These are phyloP conservation scores for Naganishia kalamii DNA, from an alignment of 768 basidiomycete species.

Conservation along the genomic window DNA sequence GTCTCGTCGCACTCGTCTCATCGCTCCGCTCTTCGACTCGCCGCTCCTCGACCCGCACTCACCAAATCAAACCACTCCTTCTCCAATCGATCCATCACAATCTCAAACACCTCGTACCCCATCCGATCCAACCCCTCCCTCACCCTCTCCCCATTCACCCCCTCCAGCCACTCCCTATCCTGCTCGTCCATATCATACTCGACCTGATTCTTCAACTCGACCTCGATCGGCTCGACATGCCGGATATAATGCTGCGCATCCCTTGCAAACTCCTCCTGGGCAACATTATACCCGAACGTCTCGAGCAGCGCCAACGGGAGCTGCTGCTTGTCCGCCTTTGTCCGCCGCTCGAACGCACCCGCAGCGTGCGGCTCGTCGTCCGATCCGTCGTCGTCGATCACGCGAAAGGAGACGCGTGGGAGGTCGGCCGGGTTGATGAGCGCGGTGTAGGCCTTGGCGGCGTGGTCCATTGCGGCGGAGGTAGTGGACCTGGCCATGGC, in stretches of 20 bases:
- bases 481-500: neutral
- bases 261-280: conserved; percentile 54
- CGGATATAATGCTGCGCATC: conserved; percentile 87
- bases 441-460: conserved; percentile 8
- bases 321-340: conserved; percentile 9
- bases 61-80: conserved; percentile 99
- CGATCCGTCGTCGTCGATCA: conserved; percentile 37
- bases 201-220: conserved; percentile 82
- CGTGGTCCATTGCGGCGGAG: conserved; percentile 7
- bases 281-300: conserved; percentile 8
- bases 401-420: conserved; percentile 40
- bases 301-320: neutral
- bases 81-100: conserved; percentile 94
- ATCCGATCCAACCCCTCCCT: conserved; percentile 67
- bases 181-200: conserved; percentile 99
- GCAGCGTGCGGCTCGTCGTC: conserved; percentile 27
- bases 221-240: conserved; percentile 82
- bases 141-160: conserved; percentile 66
- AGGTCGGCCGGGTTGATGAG: conserved; percentile 26
- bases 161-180: conserved; percentile 94
- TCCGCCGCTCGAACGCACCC: conserved; percentile 25
- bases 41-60: too few relatives aligned
- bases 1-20: too few relatives aligned
- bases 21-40: too few relatives aligned
- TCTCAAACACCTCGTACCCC: conserved; percentile 81